Evolutionary conservation across 2,329 filamentous ascomycete genomes (phyloP).

Genomic region (Scopulariopsis brevicaulis): DNA sequence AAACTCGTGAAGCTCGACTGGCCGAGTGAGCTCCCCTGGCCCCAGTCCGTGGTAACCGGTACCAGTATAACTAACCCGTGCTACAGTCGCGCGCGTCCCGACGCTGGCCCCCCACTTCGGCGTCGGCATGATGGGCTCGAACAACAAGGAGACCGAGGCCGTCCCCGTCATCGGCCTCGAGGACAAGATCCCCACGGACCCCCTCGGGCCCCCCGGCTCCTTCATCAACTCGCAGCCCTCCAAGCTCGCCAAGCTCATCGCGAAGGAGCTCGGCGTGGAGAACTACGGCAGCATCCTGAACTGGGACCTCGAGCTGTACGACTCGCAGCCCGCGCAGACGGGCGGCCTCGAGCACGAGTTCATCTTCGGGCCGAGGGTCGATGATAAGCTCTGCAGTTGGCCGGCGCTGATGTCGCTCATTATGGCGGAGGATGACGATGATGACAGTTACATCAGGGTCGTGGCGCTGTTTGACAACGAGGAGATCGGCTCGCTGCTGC

Average conservation of each 20-base stretch:
- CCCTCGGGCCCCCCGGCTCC: slow-evolving; percentile 51
- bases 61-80: neutral
- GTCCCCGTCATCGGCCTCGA: slow-evolving; percentile 90
- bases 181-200: slow-evolving; percentile 46
- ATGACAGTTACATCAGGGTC: slow-evolving; percentile 68
- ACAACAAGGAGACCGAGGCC: slow-evolving; percentile 85
- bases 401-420: slow-evolving; percentile 77
- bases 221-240: slow-evolving; percentile 80
- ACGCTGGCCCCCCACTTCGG: slow-evolving; percentile 94
- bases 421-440: slow-evolving; percentile 44
- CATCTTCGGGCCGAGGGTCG: slow-evolving; percentile 89
- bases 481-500: slow-evolving; percentile 83
- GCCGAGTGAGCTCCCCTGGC: slow-evolving; percentile 39
- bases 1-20: slow-evolving; percentile 86
- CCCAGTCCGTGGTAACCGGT: neutral
- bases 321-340: slow-evolving; percentile 73
- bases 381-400: slow-evolving; percentile 97
- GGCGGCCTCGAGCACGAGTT: slow-evolving; percentile 85
- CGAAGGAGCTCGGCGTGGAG: slow-evolving; percentile 61
- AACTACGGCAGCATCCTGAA: slow-evolving; percentile 65
- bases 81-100: slow-evolving; percentile 64
- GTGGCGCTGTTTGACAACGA: slow-evolving; percentile 96
- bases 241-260: slow-evolving; percentile 73
- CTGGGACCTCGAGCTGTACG: slow-evolving; percentile 95
- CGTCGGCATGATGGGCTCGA: slow-evolving; percentile 51